Evolutionary conservation across 495 filamentous ascomycete genomes (phyloP).

Genomic region (Penicillium verhagenii): DNA sequence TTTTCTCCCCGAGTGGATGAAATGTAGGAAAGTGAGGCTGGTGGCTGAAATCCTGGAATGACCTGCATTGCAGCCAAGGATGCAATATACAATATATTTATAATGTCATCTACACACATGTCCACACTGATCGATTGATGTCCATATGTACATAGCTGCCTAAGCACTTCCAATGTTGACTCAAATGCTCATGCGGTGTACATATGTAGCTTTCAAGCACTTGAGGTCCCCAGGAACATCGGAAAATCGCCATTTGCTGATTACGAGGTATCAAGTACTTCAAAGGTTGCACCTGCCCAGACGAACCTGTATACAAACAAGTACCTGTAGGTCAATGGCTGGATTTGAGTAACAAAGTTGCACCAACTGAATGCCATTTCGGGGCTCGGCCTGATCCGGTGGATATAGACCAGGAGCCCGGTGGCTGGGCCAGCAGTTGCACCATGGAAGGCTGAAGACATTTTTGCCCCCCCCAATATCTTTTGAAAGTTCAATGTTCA

Average conservation of each 20-base stretch:
- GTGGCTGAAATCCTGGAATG: conserved; percentile 1
- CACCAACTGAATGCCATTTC: conserved; percentile 15
- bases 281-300: neutral
- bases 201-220: too few species aligned
- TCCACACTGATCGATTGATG: too few species aligned
- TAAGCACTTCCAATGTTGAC: too few species aligned
- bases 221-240: neutral
- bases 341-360: neutral
- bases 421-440: conserved; percentile 15
- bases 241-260: too few species aligned
- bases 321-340: neutral
- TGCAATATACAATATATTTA: neutral
- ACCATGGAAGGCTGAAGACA: conserved; percentile 9
- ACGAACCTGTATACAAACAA: neutral
- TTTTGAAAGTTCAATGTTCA: too few species aligned
- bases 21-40: neutral
- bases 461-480: too few species aligned
- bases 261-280: too few species aligned
- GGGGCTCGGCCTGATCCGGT: conserved; percentile 16
- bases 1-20: too few species aligned
- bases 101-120: too few species aligned
- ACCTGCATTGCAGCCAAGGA: neutral
- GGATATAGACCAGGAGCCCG: conserved; percentile 16
- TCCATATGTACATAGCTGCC: too few species aligned
- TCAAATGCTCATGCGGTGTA: neutral